Conservation (phyloP, 2,329 filamentous ascomycete genomes). For the Helicocarpus griseus region DNA sequence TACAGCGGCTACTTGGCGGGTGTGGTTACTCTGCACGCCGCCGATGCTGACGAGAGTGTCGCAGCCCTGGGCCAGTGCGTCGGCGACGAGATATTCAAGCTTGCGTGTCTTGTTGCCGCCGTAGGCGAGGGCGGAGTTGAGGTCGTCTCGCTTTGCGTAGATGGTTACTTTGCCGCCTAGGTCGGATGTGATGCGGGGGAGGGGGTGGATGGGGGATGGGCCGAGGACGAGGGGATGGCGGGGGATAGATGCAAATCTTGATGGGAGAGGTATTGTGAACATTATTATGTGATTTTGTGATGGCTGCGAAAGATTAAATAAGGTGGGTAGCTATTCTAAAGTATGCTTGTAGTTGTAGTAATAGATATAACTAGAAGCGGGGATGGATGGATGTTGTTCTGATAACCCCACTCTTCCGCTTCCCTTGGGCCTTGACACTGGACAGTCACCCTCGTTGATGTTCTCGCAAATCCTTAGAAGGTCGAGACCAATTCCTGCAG, state of each 20-base stretch:
- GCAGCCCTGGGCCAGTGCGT: constrained; percentile 47
- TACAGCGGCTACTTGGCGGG: constrained; percentile 55
- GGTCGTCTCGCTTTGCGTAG: constrained; percentile 64
- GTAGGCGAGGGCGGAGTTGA: constrained; percentile 57
- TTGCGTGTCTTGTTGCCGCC: constrained; percentile 63
- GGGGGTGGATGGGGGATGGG: constrained; percentile 57
- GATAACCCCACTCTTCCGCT: too few species aligned
- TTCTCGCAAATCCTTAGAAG: too few species aligned
- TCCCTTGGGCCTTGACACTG: too few species aligned
- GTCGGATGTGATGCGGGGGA: constrained; percentile 54
- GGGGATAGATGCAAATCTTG: constrained; percentile 55
- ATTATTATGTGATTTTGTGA: neutral
- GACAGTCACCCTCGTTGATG: too few species aligned
- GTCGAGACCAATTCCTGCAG: too few species aligned
- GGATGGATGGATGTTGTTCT: too few species aligned
- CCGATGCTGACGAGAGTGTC: constrained; percentile 59
- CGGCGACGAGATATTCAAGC: constrained; percentile 58
- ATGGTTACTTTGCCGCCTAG: constrained; percentile 52
- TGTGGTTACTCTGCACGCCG: constrained; percentile 62
- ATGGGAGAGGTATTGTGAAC: constrained; percentile 37
- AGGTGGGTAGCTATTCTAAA: too few species aligned
- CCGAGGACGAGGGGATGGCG: constrained; percentile 54
- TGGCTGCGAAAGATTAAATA: too few species aligned
- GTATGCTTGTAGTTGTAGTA: too few species aligned
- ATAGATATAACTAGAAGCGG: too few species aligned